Conservation (phyloP, 192 early-diverging fungal species). For the Coemansia aciculifera region DNA sequence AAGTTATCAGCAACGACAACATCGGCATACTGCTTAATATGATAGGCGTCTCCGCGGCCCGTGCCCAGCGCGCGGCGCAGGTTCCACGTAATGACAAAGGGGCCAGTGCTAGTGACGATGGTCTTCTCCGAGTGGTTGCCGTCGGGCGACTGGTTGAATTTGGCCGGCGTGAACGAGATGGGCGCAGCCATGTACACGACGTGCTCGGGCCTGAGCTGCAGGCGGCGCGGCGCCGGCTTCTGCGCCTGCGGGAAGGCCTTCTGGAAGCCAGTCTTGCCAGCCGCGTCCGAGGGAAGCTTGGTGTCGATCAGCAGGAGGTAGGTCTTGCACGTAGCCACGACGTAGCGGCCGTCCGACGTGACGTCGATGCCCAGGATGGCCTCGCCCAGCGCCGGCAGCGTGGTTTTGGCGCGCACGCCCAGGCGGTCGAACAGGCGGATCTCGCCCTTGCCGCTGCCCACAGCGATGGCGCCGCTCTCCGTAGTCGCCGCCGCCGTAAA, state of each 20-base stretch:
- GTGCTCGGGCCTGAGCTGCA: conserved; percentile 87
- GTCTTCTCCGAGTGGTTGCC: conserved; percentile 63
- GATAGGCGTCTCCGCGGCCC: conserved; percentile 73
- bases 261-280: conserved; percentile 66
- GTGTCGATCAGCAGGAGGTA: conserved; percentile 86
- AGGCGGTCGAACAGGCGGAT: conserved; percentile 82
- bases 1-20: conserved; percentile 91
- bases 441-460: conserved; percentile 84
- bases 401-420: conserved; percentile 81
- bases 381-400: conserved; percentile 83
- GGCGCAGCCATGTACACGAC: conserved; percentile 73
- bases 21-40: conserved; percentile 83
- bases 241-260: conserved; percentile 65
- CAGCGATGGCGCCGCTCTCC: conserved; percentile 74
- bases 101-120: conserved; percentile 89
- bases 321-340: conserved; percentile 85
- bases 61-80: conserved; percentile 78
- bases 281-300: conserved; percentile 56
- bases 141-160: conserved; percentile 80
- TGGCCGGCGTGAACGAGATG: conserved; percentile 81
- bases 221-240: conserved; percentile 68
- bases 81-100: conserved; percentile 91
- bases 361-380: conserved; percentile 89
- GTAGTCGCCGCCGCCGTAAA: conserved; percentile 78
- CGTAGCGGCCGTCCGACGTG: conserved; percentile 77